These are phyloP conservation scores for Beauveria varroae DNA, from an alignment of 2,329 filamentous ascomycete genomes.

Conservation along the genomic window DNA sequence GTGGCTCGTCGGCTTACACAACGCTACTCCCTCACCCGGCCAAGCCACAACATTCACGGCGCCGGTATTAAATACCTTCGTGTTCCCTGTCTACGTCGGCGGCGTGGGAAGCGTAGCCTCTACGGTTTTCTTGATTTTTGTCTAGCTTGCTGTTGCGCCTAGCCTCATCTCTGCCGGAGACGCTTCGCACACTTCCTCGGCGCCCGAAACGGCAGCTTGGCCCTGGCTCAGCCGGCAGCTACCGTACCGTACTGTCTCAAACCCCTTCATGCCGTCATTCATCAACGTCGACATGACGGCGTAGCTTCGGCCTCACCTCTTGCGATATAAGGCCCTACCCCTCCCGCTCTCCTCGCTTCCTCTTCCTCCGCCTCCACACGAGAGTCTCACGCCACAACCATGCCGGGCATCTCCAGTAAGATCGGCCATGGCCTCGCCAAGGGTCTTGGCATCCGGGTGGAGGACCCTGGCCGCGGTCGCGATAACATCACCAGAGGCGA, in stretches of 20 bases:
- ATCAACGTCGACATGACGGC: neutral
- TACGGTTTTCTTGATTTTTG: neutral
- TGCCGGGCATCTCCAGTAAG: conserved; percentile 41
- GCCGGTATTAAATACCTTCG: neutral
- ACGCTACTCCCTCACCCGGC: neutral
- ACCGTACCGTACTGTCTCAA: neutral
- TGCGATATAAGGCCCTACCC: neutral
- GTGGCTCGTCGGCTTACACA: conserved; percentile 5
- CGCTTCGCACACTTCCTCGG: neutral
- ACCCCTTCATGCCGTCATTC: neutral
- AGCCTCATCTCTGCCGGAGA: neutral
- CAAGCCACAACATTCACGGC: neutral
- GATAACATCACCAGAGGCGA: conserved; percentile 64
- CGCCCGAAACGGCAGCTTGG: neutral
- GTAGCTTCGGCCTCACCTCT: neutral
- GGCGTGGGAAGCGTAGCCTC: neutral
- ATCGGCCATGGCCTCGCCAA: conserved; percentile 70
- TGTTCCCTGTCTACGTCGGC: neutral
- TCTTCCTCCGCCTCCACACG: neutral
- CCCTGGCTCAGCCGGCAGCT: neutral
- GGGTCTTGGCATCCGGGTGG: conserved; percentile 72
- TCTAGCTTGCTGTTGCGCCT: neutral
- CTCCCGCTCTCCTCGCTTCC: neutral
- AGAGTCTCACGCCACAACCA: conserved; percentile 16
- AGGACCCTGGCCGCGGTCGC: conserved; percentile 40